phyloP scores from a whole-genome alignment of 768 basidiomycete species.

The Tephrocybe sp. region DNA sequence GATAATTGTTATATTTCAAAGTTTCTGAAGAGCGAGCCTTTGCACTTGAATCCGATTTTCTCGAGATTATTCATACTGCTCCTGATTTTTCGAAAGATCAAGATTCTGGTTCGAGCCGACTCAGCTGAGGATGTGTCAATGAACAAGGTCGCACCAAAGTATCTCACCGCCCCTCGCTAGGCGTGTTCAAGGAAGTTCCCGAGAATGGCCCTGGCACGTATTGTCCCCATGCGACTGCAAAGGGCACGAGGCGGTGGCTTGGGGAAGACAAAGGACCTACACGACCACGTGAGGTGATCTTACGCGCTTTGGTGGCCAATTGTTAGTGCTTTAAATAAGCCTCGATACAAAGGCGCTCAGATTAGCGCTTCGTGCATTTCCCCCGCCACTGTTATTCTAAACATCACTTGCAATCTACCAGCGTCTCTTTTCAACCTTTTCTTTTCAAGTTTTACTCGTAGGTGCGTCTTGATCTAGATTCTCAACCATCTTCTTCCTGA shows the following conservation, averaged over 20 bases:
- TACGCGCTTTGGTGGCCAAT: constrained; percentile 4
- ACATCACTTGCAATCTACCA: background rate
- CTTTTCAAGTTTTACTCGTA: background rate
- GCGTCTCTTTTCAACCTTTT: background rate
- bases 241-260: background rate
- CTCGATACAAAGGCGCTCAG: background rate
- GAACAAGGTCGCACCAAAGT: too few species aligned
- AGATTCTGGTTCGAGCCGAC: too few species aligned
- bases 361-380: background rate
- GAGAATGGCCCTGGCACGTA: background rate
- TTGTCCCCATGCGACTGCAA: background rate
- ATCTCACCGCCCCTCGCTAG: background rate
- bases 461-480: too few species aligned
- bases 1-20: too few species aligned
- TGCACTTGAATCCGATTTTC: too few species aligned
- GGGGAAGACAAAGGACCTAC: constrained; percentile 10
- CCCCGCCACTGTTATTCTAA: background rate
- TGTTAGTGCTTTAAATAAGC: background rate
- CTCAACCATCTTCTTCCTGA: too few species aligned
- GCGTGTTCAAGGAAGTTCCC: constrained; percentile 13
- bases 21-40: too few species aligned
- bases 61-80: too few species aligned
- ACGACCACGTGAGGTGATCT: constrained; percentile 4
- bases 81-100: too few species aligned
- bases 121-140: too few species aligned